phyloP scores from a whole-genome alignment of 208 protist genomes.

The Angomonas ambiguus region DNA sequence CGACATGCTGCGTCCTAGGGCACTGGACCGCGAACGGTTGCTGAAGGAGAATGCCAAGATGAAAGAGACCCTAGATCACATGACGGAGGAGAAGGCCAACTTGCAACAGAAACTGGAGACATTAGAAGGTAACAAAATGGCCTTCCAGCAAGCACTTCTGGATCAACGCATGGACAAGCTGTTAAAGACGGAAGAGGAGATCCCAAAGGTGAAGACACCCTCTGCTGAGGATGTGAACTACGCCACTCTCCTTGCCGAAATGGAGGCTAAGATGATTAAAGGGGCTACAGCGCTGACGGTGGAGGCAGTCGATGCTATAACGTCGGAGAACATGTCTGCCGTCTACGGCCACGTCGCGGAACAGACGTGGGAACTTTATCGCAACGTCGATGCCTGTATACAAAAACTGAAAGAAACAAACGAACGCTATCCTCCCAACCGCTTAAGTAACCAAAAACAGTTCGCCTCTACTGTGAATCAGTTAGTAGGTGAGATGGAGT shows the following conservation, averaged over 20 bases:
- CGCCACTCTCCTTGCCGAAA: constrained; percentile 13
- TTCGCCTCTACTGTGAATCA: constrained; percentile 13
- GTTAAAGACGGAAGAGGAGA: constrained; percentile 10
- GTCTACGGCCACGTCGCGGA: constrained; percentile 47
- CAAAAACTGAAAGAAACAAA: constrained; percentile 4
- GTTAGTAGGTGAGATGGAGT: constrained; percentile 25
- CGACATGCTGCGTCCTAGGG: constrained; percentile 10
- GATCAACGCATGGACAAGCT: constrained; percentile 30
- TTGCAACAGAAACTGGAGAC: constrained; percentile 7
- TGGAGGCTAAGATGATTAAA: constrained; percentile 46
- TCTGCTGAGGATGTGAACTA: background rate
- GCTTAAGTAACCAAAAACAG: background rate
- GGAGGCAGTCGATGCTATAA: constrained; percentile 60
- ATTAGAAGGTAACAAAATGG: constrained; percentile 20
- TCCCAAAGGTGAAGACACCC: background rate
- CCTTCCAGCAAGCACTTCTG: constrained; percentile 27
- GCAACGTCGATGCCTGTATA: constrained; percentile 18
- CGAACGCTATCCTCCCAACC: background rate
- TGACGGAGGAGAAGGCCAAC: constrained; percentile 5
- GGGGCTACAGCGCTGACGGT: constrained; percentile 47
- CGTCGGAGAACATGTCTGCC: constrained; percentile 33
- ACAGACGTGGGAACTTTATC: constrained; percentile 43
- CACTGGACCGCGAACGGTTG: constrained; percentile 13
- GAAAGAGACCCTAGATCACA: background rate
- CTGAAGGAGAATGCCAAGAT: constrained; percentile 12